Conservation (phyloP, 2,329 filamentous ascomycete genomes). For the Alternaria sp. region DNA sequence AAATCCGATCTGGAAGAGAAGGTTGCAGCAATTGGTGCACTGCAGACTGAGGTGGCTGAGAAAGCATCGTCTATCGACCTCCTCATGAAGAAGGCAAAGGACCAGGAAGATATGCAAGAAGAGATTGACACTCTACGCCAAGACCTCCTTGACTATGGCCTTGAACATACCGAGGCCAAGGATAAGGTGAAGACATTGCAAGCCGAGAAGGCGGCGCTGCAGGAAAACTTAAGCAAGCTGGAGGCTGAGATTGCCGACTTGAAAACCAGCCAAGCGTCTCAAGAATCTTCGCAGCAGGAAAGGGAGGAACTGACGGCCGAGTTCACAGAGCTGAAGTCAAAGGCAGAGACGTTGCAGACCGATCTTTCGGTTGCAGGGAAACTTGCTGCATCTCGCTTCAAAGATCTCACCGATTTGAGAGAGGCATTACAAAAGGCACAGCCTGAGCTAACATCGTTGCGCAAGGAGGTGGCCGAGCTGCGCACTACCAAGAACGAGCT, state of each 20-base stretch:
- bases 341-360: conserved; percentile 74
- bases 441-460: conserved; percentile 80
- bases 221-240: conserved; percentile 70
- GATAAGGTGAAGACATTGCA: conserved; percentile 75
- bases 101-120: conserved; percentile 79
- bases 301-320: conserved; percentile 68
- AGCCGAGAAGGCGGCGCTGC: conserved; percentile 71
- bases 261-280: conserved; percentile 58
- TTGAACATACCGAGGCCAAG: conserved; percentile 84
- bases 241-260: conserved; percentile 73
- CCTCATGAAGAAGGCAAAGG: conserved; percentile 74
- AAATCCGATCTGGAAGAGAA: conserved; percentile 48
- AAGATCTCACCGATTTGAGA: conserved; percentile 81
- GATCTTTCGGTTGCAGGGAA: conserved; percentile 87
- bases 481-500: conserved; percentile 80
- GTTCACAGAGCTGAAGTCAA: conserved; percentile 75
- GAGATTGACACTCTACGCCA: conserved; percentile 87
- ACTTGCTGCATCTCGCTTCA: conserved; percentile 85
- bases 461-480: conserved; percentile 77
- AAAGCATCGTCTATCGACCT: conserved; percentile 78
- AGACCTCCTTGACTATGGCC: conserved; percentile 78
- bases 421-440: conserved; percentile 85
- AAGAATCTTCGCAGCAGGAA: conserved; percentile 60
- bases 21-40: conserved; percentile 44
- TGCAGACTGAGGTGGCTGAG: conserved; percentile 46